phyloP scores from a whole-genome alignment of 345 rosid species.

The Litchi chinensis region DNA sequence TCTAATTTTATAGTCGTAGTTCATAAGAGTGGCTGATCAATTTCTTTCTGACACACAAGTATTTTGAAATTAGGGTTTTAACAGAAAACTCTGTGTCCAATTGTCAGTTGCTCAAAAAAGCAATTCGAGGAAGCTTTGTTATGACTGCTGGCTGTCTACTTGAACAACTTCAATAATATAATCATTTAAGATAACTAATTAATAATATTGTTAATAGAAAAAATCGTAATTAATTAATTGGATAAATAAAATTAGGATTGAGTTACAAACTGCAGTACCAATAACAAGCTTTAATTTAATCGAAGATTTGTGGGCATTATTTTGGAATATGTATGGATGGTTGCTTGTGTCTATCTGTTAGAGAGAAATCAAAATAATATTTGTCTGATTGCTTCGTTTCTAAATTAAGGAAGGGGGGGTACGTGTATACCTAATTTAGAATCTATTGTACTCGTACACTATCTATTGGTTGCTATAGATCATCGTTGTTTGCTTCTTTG shows the following conservation, averaged over 20 bases:
- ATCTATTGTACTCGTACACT: background rate
- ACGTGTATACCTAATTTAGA: background rate
- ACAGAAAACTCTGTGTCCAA: background rate
- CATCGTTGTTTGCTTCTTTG: background rate
- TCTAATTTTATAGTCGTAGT: no score
- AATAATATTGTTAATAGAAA: no score
- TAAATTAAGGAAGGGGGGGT: background rate
- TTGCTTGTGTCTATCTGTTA: background rate
- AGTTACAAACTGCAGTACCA: background rate
- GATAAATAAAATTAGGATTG: no score
- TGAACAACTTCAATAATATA: background rate
- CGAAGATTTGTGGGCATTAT: background rate
- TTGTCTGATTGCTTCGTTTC: background rate
- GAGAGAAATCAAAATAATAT: background rate
- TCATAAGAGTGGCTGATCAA: no score
- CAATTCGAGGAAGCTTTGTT: background rate
- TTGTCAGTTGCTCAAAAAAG: background rate
- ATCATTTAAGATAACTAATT: background rate
- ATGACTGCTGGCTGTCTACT: background rate
- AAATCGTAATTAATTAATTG: no score
- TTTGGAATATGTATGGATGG: background rate
- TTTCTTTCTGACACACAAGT: no score
- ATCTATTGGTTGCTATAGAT: background rate
- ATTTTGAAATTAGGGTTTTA: conserved; percentile 2
- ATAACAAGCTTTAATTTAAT: background rate